Base-by-base conservation (phyloP, 805 yeast genomes). In the Kluyveromyces siamensis region DNA sequence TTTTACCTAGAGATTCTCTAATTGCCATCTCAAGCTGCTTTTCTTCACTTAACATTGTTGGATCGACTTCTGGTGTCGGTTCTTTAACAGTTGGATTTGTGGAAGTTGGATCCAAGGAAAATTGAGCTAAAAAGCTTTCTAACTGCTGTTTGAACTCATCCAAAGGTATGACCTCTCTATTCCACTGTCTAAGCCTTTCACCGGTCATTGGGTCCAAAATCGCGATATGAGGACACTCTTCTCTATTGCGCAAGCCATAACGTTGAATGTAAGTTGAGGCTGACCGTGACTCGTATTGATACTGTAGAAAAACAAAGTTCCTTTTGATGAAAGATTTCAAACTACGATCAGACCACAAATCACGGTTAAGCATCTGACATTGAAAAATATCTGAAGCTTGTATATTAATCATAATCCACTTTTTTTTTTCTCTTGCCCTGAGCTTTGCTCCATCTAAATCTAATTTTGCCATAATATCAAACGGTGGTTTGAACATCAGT, bases 161-260 rank as follows among this genome's bases (percentile, higher is more conserved):
- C 0, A 75, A 71, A 17, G 69, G 68, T 0, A 95, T 95, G 1
- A 80, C 82, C 30, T 66, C 68, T 0, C 77, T 78, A n/a, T 73
- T 69, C 96, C 97, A 93, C 47, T 73, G 73, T 55, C 77, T 76
- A 48, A 88, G 76, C 51, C 95, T 74, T 66, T 93, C 99, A 19
- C 98, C 98, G 0, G 99, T 93, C 63, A 90, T 80, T 2, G 99
- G 97, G 60, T 93, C 99, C 45, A 93, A 63, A 38, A 93, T 86
- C 1, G 96, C 86, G 40, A 93, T 81, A 63, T 93, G 97, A 1
- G 99, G 99, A 62, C 70, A 84, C 19, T 57, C 58, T 36, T 62
- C 63, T 27, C 51, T 57, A 36, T 75, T 77, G 1, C 72, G 67
- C 42, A 86, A 74, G 2, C 84, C 83, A 63, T 93, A 90, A 58